Evolutionary conservation across 1,139 yeast species (phyloP).

Genomic region (Diutina sp.): DNA sequence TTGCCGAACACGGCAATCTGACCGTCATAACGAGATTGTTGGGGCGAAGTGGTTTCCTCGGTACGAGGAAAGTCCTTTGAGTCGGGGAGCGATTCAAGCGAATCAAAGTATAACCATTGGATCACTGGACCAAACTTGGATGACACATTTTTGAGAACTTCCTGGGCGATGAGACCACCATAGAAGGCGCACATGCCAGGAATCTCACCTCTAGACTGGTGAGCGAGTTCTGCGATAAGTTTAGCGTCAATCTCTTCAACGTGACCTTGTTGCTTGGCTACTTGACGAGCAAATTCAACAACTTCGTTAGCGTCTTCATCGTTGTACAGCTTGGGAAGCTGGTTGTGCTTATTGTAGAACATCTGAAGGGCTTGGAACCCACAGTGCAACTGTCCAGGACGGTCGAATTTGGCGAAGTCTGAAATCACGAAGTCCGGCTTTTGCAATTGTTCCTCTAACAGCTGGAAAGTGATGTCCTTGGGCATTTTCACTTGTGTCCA

Average conservation of each 20-base stretch:
- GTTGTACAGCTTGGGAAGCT: conserved; percentile 67
- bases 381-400: conserved; percentile 79
- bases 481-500: conserved; percentile 92
- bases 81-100: conserved; percentile 78
- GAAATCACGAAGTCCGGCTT: conserved; percentile 73
- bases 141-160: conserved; percentile 86
- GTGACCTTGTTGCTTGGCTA: conserved; percentile 46
- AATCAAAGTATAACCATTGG: conserved; percentile 89
- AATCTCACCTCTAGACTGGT: conserved; percentile 82
- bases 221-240: conserved; percentile 59
- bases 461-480: conserved; percentile 42
- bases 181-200: conserved; percentile 84
- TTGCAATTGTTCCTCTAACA: conserved; percentile 49
- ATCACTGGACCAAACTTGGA: conserved; percentile 87
- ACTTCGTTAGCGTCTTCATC: conserved; percentile 65
- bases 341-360: conserved; percentile 52
- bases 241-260: conserved; percentile 47
- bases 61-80: conserved; percentile 44
- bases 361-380: conserved; percentile 86
- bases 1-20: conserved; percentile 92
- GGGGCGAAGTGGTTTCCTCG: conserved; percentile 62
- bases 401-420: conserved; percentile 89
- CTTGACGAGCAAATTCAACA: conserved; percentile 43
- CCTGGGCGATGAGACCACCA: conserved; percentile 96
- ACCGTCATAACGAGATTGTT: conserved; percentile 75